A percentile compares a stretch with the other conserved stretches of the same genome.
Evolutionary conservation across 202 grass and related monocot genomes (phyloP).

Genomic region (Saccharum hybrid): DNA sequence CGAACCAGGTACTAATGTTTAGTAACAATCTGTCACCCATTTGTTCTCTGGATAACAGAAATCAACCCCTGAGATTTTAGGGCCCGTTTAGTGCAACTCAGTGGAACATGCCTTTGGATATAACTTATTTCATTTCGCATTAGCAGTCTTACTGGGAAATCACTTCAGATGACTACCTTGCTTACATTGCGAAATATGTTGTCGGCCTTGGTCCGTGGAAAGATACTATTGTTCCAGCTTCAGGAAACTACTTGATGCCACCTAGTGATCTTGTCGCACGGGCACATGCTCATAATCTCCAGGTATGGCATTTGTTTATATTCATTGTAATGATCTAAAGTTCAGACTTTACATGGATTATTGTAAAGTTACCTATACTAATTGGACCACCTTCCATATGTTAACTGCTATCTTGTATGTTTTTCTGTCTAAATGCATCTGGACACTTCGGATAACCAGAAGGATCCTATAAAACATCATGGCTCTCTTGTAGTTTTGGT

Average conservation of each 20-base stretch:
- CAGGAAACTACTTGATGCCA: conserved; percentile 62
- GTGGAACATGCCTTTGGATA: conserved; percentile 12
- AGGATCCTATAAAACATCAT: conserved; percentile 13
- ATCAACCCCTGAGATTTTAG: background rate
- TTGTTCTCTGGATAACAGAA: conserved; percentile 4
- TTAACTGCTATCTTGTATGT: background rate
- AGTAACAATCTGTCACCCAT: background rate
- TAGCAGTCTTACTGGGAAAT: conserved; percentile 84
- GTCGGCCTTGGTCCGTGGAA: conserved; percentile 81
- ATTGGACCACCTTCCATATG: conserved; percentile 3
- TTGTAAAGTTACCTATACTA: conserved; percentile 2
- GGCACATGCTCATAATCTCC: conserved; percentile 82
- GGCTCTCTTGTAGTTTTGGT: background rate
- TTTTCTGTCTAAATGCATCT: conserved; percentile 15
- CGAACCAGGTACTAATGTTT: conserved; percentile 59
- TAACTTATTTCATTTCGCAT: conserved; percentile 25
- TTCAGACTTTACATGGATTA: conserved; percentile 20
- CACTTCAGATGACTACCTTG: conserved; percentile 71
- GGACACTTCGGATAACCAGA: conserved; percentile 7
- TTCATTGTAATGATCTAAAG: conserved; percentile 9
- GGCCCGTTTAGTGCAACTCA: conserved; percentile 13
- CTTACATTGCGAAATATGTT: conserved; percentile 66
- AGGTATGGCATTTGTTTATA: conserved; percentile 43
- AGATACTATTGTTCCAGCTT: conserved; percentile 65
- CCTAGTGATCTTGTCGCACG: conserved; percentile 76